Evolutionary conservation across 352 stramenopile genomes (phyloP).

Genomic region (Pythium aphanidermatum): DNA sequence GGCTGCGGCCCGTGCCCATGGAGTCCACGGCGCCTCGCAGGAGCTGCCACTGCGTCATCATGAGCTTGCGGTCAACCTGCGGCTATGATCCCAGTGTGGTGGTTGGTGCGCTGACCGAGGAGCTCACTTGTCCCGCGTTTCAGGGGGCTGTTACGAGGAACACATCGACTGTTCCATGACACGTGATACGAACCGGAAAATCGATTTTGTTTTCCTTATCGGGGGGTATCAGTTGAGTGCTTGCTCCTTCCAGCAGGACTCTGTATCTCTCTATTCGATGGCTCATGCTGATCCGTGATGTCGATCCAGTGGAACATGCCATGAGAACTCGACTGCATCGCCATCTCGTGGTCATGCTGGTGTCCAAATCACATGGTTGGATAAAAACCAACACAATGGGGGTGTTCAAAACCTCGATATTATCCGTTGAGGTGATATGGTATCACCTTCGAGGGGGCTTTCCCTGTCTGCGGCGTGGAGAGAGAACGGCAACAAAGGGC

Average conservation of each 20-base stretch:
- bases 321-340: no score
- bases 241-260: no score
- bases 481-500: not conserved
- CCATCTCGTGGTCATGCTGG: no score
- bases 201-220: no score
- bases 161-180: not conserved
- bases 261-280: no score
- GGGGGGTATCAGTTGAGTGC: no score
- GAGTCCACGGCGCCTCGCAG: constrained; percentile 9
- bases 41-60: constrained; percentile 25
- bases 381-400: not conserved
- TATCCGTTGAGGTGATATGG: constrained; percentile 11
- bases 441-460: constrained; percentile 15
- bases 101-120: constrained; percentile 14
- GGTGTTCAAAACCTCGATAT: constrained; percentile 9
- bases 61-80: not conserved
- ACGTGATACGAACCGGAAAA: not conserved
- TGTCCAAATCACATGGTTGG: no score
- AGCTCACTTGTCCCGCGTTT: not conserved
- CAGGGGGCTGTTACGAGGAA: no score
- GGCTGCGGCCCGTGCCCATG: not conserved
- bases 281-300: no score
- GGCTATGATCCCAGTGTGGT: not conserved
- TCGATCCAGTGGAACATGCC: no score
- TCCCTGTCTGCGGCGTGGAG: constrained; percentile 2